Conservation (phyloP, 2,329 filamentous ascomycete genomes). For the Lasiodiplodia gonubiensis region DNA sequence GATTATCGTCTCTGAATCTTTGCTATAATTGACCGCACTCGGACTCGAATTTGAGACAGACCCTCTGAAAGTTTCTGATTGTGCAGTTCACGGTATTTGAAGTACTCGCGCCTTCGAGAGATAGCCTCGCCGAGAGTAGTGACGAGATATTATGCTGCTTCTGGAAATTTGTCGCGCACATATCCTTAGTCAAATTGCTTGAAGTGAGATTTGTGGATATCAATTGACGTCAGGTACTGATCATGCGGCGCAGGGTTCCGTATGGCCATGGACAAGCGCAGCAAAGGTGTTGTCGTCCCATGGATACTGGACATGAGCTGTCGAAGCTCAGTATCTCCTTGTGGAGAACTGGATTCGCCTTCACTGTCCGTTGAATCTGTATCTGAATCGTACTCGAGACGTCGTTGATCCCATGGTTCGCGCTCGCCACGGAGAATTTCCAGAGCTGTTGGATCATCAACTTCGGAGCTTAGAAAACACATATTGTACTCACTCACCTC, state of each 20-base stretch:
- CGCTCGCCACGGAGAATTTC: slow-evolving; percentile 32
- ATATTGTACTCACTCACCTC: neutral
- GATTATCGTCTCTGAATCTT: neutral
- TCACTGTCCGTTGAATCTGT: slow-evolving; percentile 28
- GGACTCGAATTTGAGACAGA: neutral
- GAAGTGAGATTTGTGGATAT: slow-evolving; percentile 37
- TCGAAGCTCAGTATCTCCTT: slow-evolving; percentile 36
- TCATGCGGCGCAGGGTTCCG: slow-evolving; percentile 42
- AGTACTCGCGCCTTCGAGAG: slow-evolving; percentile 40
- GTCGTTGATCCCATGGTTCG: slow-evolving; percentile 34
- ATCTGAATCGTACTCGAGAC: slow-evolving; percentile 31
- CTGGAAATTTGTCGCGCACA: slow-evolving; percentile 36
- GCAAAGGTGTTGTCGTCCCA: slow-evolving; percentile 39
- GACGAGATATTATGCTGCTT: slow-evolving; percentile 29
- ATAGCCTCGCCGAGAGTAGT: slow-evolving; percentile 41
- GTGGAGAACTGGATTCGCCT: neutral
- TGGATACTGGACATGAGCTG: slow-evolving; percentile 34
- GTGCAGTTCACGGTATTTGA: slow-evolving; percentile 43
- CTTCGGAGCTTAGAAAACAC: neutral
- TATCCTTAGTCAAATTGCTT: slow-evolving; percentile 39
- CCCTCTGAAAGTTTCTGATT: slow-evolving; percentile 38
- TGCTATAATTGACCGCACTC: neutral
- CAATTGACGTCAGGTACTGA: slow-evolving; percentile 35
- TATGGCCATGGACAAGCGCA: slow-evolving; percentile 42
- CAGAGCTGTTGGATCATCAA: slow-evolving; percentile 14